A percentile compares a stretch with the other conserved stretches of the same genome.
Conservation (phyloP, 192 early-diverging fungal genomes). For the Coemansia sp. region DNA sequence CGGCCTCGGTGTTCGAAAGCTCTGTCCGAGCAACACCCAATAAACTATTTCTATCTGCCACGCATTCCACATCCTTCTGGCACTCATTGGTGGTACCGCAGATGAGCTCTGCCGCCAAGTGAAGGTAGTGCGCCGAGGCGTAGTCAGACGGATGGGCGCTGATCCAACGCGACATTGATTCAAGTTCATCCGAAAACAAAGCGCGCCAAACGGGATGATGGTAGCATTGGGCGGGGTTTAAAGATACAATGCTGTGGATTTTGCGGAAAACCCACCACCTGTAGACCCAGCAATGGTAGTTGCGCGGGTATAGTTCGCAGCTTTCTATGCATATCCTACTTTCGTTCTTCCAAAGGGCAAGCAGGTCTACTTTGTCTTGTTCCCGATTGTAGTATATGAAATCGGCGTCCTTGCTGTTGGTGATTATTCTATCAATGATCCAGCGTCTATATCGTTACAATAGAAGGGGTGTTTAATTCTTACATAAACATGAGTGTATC, state of each 20-base stretch:
- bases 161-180: conserved; percentile 21
- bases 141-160: conserved; percentile 41
- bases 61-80: background rate
- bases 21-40: conserved; percentile 14
- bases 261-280: conserved; percentile 33
- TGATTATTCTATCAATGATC: conserved; percentile 14
- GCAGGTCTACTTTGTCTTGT: background rate
- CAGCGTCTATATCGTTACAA: conserved; percentile 21
- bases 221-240: background rate
- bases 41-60: background rate
- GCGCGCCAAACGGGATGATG: background rate
- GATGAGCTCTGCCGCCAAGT: conserved; percentile 17
- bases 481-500: no score
- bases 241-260: background rate
- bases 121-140: conserved; percentile 46
- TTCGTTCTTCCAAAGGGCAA: conserved; percentile 25
- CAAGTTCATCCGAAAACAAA: background rate
- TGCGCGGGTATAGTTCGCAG: conserved; percentile 40
- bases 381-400: background rate
- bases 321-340: conserved; percentile 10
- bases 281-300: conserved; percentile 55
- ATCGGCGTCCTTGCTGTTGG: background rate
- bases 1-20: conserved; percentile 15
- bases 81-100: background rate
- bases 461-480: background rate